Evolutionary conservation across 208 protist genomes (phyloP), one percentile per base, ranked within the genome.

Genomic region (Leishmania guyanensis): DNA sequence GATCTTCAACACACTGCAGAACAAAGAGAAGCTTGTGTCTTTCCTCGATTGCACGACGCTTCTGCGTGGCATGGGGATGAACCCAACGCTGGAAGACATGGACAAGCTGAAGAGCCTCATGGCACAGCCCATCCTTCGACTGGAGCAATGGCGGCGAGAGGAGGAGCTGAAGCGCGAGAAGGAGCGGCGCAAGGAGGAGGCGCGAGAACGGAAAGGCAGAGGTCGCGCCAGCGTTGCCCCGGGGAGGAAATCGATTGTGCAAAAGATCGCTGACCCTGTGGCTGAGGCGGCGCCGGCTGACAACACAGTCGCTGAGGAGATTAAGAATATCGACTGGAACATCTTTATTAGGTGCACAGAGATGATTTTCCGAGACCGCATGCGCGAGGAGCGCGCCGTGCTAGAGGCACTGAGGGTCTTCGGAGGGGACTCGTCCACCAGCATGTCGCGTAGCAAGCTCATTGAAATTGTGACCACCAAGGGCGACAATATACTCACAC

Each of bases 281-380:
- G 86, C 93, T 50, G 85, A 82, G 65, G 79, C 86, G 75, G 39
- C 79, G n/a, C 78, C 69, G 8, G 87, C 89, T 10, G 95, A 94
- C 69, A 89, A 92, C 66, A 88, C 92, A 43, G 92, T 93, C 0
- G 86, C 88, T 12, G 95, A 98, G 84, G 93, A 98, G 78, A 91
- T 98, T n/a, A 98, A 98, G 60, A 98, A 98, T 77, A 96, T 98
- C 75, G 95, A 98, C 81, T 98, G 95, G 93, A 96, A 98, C 82
- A 98, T 98, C 68, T 98, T 98, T 79, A 96, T 98, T 62, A 90
- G 90, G 39, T 98, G 93, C 86, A 85, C 89, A 0, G 92, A 98
- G 77, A 88, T 91, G 76, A 89, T 98, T 70, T 98, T 94, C 60
- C 89, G 93, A 53, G 92, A 98, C 50, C 70, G 86, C n/a, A 84